Percentiles rank a stretch among this genome's conserved stretches.
Evolutionary conservation across 495 filamentous ascomycete species (phyloP).

Genomic region (Neurospora sp.): DNA sequence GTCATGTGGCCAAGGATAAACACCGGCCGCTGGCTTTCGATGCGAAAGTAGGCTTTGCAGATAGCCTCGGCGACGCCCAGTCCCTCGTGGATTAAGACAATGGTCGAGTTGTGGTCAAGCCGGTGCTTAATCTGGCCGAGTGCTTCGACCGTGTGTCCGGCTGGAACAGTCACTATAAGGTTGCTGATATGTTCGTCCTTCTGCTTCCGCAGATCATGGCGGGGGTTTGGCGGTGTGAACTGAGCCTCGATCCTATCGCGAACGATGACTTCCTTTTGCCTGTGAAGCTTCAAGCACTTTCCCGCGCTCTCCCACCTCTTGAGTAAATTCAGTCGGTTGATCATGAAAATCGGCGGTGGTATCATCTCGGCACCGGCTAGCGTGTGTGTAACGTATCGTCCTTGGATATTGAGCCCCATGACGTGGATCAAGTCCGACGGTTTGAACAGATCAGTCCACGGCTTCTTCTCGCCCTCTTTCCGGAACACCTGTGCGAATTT

Average conservation of each 20-base stretch:
- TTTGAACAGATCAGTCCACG: neutral
- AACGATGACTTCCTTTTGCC: constrained; percentile 1
- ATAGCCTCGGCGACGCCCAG: constrained; percentile 72
- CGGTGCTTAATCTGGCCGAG: constrained; percentile 50
- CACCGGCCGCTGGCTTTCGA: constrained; percentile 51
- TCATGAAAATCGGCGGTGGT: constrained; percentile 20
- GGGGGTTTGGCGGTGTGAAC: neutral
- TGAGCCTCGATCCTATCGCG: constrained; percentile 11
- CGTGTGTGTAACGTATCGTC: constrained; percentile 40
- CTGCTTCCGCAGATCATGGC: neutral
- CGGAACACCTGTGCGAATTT: neutral
- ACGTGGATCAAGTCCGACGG: constrained; percentile 37
- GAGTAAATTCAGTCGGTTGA: constrained; percentile 9
- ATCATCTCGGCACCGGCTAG: constrained; percentile 26
- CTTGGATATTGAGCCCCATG: constrained; percentile 38
- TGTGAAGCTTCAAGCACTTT: constrained; percentile 14
- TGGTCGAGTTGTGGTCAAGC: constrained; percentile 59
- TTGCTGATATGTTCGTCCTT: constrained; percentile 50
- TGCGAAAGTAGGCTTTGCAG: constrained; percentile 55
- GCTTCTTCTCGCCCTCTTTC: neutral
- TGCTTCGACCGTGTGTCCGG: constrained; percentile 43
- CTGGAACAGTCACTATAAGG: constrained; percentile 63
- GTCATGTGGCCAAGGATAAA: constrained; percentile 67
- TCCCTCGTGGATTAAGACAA: constrained; percentile 74
- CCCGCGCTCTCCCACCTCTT: constrained; percentile 15